phyloP scores from a whole-genome alignment of 2,329 filamentous ascomycete genomes.

The Colletotrichum euphorbiae region DNA sequence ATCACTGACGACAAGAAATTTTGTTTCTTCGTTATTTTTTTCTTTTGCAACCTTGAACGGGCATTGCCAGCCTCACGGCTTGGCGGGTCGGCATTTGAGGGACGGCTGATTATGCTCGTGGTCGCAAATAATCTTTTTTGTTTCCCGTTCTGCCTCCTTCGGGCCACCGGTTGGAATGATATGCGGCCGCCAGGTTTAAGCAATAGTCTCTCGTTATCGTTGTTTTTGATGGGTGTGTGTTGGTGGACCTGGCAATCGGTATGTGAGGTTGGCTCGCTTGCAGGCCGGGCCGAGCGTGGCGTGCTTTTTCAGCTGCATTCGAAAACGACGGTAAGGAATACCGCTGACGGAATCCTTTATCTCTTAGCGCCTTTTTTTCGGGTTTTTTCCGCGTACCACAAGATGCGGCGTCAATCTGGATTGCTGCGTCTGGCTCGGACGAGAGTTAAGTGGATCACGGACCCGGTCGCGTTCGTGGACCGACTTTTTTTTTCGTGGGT shows the following conservation, averaged over 20 bases:
- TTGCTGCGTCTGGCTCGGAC: conserved; percentile 4
- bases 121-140: not conserved
- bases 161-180: too few species aligned
- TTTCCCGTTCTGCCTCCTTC: not conserved
- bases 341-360: not conserved
- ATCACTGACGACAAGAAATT: not conserved
- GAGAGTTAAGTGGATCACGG: conserved; percentile 7
- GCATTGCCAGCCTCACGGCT: conserved; percentile 8
- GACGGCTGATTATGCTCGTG: not conserved
- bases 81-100: conserved; percentile 10
- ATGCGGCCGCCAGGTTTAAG: not conserved
- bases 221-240: not conserved
- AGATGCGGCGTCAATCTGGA: too few species aligned
- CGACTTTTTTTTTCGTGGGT: not conserved
- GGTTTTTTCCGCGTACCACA: not conserved
- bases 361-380: not conserved
- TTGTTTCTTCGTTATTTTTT: too few species aligned
- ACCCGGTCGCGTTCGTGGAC: conserved; percentile 1
- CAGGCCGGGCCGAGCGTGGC: too few species aligned
- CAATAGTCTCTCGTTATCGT: not conserved
- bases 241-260: too few species aligned
- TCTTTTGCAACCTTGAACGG: too few species aligned
- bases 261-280: too few species aligned
- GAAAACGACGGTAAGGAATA: not conserved
- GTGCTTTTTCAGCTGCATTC: too few species aligned